A percentile compares a stretch with the other conserved stretches of the same genome.
Evolutionary conservation across 2,329 filamentous ascomycete species (phyloP).

Genomic region (Diaporthe capsici): DNA sequence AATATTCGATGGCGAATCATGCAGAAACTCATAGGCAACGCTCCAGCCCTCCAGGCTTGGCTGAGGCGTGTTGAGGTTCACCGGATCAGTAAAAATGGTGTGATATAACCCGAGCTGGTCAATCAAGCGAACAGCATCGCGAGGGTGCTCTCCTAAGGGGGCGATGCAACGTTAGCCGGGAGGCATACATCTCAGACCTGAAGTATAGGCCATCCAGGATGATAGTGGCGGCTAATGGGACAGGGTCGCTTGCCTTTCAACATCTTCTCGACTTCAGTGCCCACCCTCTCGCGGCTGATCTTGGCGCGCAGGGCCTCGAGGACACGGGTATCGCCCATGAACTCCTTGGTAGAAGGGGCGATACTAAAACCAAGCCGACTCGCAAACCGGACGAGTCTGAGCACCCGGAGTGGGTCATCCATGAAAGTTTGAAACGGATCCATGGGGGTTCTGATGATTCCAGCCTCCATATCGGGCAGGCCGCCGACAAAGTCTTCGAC

Average conservation of each 20-base stretch:
- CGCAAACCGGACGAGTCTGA: constrained; percentile 91
- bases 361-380: constrained; percentile 87
- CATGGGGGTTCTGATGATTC: constrained; percentile 86
- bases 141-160: constrained; percentile 68
- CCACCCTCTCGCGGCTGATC: constrained; percentile 92
- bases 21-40: constrained; percentile 74
- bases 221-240: background rate
- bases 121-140: constrained; percentile 74
- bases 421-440: constrained; percentile 93
- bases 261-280: constrained; percentile 92
- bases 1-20: constrained; percentile 45
- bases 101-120: constrained; percentile 77
- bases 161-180: constrained; percentile 16
- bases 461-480: constrained; percentile 78
- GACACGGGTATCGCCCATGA: constrained; percentile 86
- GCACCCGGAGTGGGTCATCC: constrained; percentile 90
- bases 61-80: constrained; percentile 61
- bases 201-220: background rate
- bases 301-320: constrained; percentile 84
- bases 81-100: constrained; percentile 81
- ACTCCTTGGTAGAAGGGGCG: constrained; percentile 74
- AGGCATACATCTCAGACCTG: background rate
- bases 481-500: constrained; percentile 92
- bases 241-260: constrained; percentile 70
- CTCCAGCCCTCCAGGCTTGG: constrained; percentile 75